Evolutionary conservation across 352 stramenopile genomes (phyloP).

Genomic region (Pythium brachiatum): DNA sequence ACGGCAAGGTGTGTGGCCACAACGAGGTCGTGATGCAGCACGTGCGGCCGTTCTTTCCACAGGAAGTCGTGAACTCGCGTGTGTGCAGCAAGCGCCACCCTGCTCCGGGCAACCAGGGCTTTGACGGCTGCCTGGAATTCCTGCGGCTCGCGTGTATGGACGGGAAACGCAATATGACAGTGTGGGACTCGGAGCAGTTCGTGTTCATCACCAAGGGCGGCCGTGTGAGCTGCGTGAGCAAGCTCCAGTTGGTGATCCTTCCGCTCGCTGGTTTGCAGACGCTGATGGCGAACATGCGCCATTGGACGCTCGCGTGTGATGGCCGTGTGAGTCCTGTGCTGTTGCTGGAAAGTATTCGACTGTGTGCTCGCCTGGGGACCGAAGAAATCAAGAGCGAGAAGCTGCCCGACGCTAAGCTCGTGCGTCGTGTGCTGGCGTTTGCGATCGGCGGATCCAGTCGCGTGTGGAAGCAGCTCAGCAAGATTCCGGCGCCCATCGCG

Average conservation of each 20-base stretch:
- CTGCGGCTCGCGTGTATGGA: slow-evolving; percentile 59
- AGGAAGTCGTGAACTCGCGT: slow-evolving; percentile 88
- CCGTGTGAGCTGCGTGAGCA: slow-evolving; percentile 50
- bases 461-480: slow-evolving; percentile 67
- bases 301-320: slow-evolving; percentile 43
- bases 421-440: slow-evolving; percentile 62
- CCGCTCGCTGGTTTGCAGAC: slow-evolving; percentile 61
- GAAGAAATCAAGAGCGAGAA: slow-evolving; percentile 22
- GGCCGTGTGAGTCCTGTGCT: slow-evolving; percentile 35
- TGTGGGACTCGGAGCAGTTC: slow-evolving; percentile 86
- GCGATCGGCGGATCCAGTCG: slow-evolving; percentile 56
- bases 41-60: slow-evolving; percentile 80
- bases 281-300: slow-evolving; percentile 42
- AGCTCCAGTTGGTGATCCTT: slow-evolving; percentile 62
- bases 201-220: slow-evolving; percentile 55
- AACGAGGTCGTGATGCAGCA: slow-evolving; percentile 90
- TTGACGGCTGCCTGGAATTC: slow-evolving; percentile 89
- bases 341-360: slow-evolving; percentile 45
- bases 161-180: slow-evolving; percentile 51
- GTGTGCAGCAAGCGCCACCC: slow-evolving; percentile 76
- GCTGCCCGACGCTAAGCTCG: slow-evolving; percentile 29
- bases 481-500: slow-evolving; percentile 39
- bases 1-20: slow-evolving; percentile 85
- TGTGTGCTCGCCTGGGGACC: slow-evolving; percentile 49
- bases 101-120: slow-evolving; percentile 84